A percentile compares a stretch with the other conserved stretches of the same genome.
phyloP scores from a whole-genome alignment of 2,329 filamentous ascomycete species.

The Fusarium brevicatenulatum region DNA sequence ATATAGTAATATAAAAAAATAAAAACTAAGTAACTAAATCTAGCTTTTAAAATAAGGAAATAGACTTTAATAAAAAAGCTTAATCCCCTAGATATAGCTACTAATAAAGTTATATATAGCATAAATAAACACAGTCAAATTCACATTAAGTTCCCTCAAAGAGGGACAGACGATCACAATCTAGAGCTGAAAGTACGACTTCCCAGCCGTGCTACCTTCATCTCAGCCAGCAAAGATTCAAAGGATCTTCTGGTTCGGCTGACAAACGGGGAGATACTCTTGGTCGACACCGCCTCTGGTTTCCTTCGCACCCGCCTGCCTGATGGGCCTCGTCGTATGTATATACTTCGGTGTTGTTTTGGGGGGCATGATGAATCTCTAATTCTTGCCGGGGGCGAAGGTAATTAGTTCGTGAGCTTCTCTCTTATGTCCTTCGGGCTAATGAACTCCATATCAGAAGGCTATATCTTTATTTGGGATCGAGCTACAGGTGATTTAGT shows the following conservation, averaged over 20 bases:
- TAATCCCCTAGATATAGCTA: no score
- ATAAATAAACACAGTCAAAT: no score
- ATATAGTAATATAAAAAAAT: no score
- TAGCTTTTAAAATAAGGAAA: no score
- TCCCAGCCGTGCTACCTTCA: neutral
- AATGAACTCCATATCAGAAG: neutral
- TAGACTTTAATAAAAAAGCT: no score
- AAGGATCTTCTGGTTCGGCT: neutral
- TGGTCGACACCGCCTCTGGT: neutral
- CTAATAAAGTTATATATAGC: no score
- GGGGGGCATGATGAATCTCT: neutral
- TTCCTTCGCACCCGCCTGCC: fast-evolving
- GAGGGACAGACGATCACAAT: no score
- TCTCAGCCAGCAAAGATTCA: neutral
- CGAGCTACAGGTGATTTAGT: neutral
- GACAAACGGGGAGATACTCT: fast-evolving
- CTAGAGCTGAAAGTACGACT: neutral
- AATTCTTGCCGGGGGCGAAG: neutral
- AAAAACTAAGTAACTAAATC: no score
- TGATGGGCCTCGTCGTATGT: no score
- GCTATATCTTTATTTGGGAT: neutral
- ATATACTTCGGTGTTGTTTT: neutral
- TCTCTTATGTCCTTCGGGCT: fast-evolving
- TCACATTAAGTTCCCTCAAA: no score
- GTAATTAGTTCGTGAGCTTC: fast-evolving